Evolutionary conservation across 1,284 basidiomycete species (phyloP), one percentile per base, ranked within the genome.

Genomic region (Omphalotus olearius): DNA sequence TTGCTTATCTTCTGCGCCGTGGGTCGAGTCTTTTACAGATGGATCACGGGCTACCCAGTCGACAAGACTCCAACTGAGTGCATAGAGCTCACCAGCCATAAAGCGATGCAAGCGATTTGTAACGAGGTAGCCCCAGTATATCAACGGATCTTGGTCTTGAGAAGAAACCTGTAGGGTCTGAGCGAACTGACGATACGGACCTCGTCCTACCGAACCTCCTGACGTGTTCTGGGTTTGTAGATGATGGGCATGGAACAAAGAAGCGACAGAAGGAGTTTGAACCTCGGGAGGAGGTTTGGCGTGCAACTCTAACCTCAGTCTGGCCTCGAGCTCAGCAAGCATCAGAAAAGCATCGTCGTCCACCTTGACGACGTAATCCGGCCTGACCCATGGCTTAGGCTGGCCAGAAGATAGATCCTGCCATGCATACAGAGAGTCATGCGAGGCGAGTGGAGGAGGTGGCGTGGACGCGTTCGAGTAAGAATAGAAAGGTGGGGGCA

Each of bases 81-180:
- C 94, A 67, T 99, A 99, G 54, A 93, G 71, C 68, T 99, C 95
- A 18, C 96, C 96, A 3, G 85, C 96, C 95, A 99, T 98, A 71
- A 98, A 98, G 51, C 71, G 78, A 63, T 95, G 88, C 60, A 97
- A 88, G 47, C 74, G 75, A 63, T 95, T 91, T 58, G 93, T 93
- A 43, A 98, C 90, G 33, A 98, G 83, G 67, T 98, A 97, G 3
- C 94, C 94, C 93, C 93, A 98, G 68, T 93, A 95, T 16, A 94
- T 83, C 57, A 93, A 70, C 1, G 83, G 85, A 63, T 94, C 88
- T 30, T 77, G 44, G 11, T 45, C 45, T 42, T 42, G 36, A 5
- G 6, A 3, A 17, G 37, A 10, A 28, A 23, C 37, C 23, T 17
- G 30, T 33, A 18, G 30, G 18, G 37, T 25, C 38, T 49, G 28